Base-by-base conservation (phyloP, 1,284 basidiomycete genomes). In the Cystobasidiaceae sp. region DNA sequence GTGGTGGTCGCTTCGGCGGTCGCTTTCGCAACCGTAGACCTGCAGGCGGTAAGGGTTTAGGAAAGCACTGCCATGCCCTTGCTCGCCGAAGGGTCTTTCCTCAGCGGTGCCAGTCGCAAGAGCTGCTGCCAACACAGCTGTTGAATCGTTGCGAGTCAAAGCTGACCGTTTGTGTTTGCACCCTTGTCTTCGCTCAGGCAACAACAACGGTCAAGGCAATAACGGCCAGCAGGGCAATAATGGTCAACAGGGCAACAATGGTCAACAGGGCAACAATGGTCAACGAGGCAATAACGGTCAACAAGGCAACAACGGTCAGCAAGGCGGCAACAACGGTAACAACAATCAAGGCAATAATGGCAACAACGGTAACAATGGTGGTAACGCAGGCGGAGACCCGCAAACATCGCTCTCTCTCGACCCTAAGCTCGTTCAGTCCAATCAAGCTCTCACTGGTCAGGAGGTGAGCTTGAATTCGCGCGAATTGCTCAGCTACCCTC, bases 321-420 rank as follows among this genome's bases (percentile, higher is more conserved):
- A 28, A 8, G 50, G 37, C 4, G 30, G 43, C 28, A 49, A 25
- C 25, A 43, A 41, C 17, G 37, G 11, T n/a, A 39, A 39, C 37
- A 39, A 39, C 37, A n/a, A n/a, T 39, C 37, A 39, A n/a, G 11
- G n/a, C 11, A 39, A 39, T 39, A 39, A 39, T 39, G n/a, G n/a
- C 39, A 41, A 43, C 41, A 32, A 33, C 21, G 28, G 28, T 15
- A 49, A 59, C 5, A 49, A 46, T 48, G 17, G 13, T 3, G 37
- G 15, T n/a, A 39, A 39, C n/a, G 37, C n/a, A 13, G 21, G 3
- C 1, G 13, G 15, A 15, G 32, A 52, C 15, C 9, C 27, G 13
- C 71, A 72, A 56, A 67, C 48, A 32, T 59, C 59, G 21, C 50
- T 71, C 37, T 67, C 64, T 21, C 67, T 71, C 52, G 70, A 69